A percentile compares a stretch with the other conserved stretches of the same genome.
These are phyloP conservation scores for Austroboletus eburneus DNA, from an alignment of 768 basidiomycete genomes.

Conservation along the genomic window DNA sequence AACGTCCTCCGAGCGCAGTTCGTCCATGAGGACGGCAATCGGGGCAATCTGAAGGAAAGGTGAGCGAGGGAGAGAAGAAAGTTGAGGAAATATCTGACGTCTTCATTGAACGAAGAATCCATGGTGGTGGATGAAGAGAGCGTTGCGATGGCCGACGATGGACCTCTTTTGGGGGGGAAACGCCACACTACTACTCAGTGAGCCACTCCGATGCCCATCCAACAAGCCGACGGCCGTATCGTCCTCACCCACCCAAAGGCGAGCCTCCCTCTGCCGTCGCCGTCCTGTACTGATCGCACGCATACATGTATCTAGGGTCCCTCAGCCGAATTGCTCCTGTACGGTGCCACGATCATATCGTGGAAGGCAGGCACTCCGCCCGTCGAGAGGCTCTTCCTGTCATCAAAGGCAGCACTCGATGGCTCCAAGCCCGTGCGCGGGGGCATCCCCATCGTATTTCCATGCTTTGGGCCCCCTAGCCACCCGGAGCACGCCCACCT, in stretches of 20 bases:
- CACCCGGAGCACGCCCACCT: slow-evolving; percentile 69
- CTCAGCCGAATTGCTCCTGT: slow-evolving; percentile 60
- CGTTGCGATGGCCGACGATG: background rate
- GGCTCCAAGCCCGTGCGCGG: slow-evolving; percentile 72
- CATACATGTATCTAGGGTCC: slow-evolving; percentile 47
- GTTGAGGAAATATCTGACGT: slow-evolving; percentile 43
- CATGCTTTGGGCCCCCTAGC: slow-evolving; percentile 83
- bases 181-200: slow-evolving; percentile 19
- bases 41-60: slow-evolving; percentile 69
- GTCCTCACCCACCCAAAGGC: slow-evolving; percentile 65
- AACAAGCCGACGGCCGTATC: slow-evolving; percentile 40
- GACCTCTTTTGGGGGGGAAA: slow-evolving; percentile 9
- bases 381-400: slow-evolving; percentile 76
- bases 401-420: slow-evolving; percentile 73
- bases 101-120: slow-evolving; percentile 69
- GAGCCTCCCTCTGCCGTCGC: background rate
- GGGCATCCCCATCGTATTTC: slow-evolving; percentile 65
- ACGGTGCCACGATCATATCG: slow-evolving; percentile 84
- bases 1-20: slow-evolving; percentile 96
- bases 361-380: slow-evolving; percentile 63
- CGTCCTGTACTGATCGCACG: background rate
- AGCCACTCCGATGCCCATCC: slow-evolving; percentile 49
- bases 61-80: slow-evolving; percentile 15
- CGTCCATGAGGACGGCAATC: slow-evolving; percentile 97
- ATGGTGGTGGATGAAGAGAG: slow-evolving; percentile 36